These are phyloP conservation scores for Nicotiana tabacum DNA, from an alignment of 257 asterid genomes.

Conservation along the genomic window DNA sequence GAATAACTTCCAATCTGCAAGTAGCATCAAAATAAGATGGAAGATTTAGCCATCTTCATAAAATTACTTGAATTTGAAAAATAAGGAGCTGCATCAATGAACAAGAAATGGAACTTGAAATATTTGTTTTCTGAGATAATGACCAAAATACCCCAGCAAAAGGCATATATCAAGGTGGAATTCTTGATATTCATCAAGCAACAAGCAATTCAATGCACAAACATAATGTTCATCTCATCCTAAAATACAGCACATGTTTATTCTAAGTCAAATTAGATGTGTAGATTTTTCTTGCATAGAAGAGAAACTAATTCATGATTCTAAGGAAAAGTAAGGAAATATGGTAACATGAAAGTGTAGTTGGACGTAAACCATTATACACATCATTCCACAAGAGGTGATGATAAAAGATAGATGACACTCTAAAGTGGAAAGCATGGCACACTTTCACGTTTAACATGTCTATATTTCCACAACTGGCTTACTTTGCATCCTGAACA, in stretches of 20 bases:
- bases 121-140: not conserved
- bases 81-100: slow-evolving; percentile 1
- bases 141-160: not conserved
- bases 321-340: not conserved
- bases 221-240: slow-evolving; percentile 7
- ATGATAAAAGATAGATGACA: not conserved
- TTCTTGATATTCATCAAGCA: no score
- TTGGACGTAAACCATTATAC: not conserved
- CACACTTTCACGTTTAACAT: not conserved
- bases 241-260: not conserved
- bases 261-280: not conserved
- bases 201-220: no score
- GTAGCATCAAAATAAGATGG: slow-evolving; percentile 15
- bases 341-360: not conserved
- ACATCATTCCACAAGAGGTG: not conserved
- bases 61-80: not conserved
- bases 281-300: not conserved
- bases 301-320: not conserved
- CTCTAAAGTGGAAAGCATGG: not conserved
- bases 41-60: not conserved
- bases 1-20: slow-evolving; percentile 88
- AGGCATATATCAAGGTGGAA: slow-evolving; percentile 1
- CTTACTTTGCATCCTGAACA: slow-evolving; percentile 94
- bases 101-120: not conserved
- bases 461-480: not conserved